Evolutionary conservation across 2,329 filamentous ascomycete genomes (phyloP).

Genomic region (Moelleriella libera): DNA sequence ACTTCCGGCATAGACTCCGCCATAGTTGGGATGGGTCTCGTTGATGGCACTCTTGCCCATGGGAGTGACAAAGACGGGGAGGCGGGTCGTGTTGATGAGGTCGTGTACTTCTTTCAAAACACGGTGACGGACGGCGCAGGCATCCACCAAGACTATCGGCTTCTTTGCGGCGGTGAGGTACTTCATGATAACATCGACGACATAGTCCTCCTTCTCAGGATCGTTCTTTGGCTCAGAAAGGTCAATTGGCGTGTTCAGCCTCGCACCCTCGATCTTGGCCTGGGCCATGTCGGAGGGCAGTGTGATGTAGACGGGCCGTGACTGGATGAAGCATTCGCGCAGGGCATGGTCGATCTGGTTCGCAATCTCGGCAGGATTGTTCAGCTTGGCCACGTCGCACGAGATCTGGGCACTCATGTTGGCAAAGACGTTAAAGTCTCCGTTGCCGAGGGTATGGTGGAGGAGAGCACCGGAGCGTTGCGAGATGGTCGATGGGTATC

Average conservation of each 20-base stretch:
- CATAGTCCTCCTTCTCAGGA: constrained; percentile 59
- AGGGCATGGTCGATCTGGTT: constrained; percentile 66
- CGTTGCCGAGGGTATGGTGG: constrained; percentile 61
- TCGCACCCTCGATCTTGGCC: constrained; percentile 59
- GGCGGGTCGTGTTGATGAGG: constrained; percentile 55
- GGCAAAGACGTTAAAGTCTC: constrained; percentile 71
- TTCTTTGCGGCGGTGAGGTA: constrained; percentile 59
- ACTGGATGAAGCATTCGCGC: constrained; percentile 57
- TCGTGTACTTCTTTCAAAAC: constrained; percentile 59
- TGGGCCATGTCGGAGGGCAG: constrained; percentile 70
- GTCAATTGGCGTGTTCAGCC: constrained; percentile 58
- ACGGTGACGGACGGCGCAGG: constrained; percentile 65
- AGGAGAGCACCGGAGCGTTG: constrained; percentile 33
- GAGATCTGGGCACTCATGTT: constrained; percentile 65
- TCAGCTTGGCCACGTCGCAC: constrained; percentile 56
- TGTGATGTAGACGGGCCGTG: constrained; percentile 71
- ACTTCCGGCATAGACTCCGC: constrained; percentile 73
- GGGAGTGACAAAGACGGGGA: constrained; percentile 77
- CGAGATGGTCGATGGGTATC: constrained; percentile 32
- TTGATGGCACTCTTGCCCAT: constrained; percentile 82
- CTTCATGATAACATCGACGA: constrained; percentile 66
- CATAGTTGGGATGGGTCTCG: constrained; percentile 61
- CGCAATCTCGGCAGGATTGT: constrained; percentile 55
- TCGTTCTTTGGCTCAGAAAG: constrained; percentile 52
- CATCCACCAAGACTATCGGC: constrained; percentile 70